Evolutionary conservation across 2,329 filamentous ascomycete species (phyloP), one percentile per base, ranked within the genome.

Genomic region (Fusarium succisae): DNA sequence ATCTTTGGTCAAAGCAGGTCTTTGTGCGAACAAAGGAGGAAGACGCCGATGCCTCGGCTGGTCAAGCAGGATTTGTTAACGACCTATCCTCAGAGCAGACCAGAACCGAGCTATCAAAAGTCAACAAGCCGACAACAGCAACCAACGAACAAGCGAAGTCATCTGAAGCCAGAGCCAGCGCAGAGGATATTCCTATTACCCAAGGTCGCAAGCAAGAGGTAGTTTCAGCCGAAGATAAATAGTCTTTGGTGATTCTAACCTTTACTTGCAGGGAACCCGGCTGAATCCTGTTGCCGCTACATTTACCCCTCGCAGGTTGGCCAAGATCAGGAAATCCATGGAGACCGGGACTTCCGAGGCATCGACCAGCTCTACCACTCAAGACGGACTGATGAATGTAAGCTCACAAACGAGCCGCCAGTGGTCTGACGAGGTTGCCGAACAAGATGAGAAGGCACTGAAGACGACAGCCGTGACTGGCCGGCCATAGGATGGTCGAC

Each of bases 1-100:
- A 89, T 59, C 81, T 93, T 38, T 93, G 91, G 91, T 88, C 88
- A 8, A 91, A 90, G 76, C 90, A 92, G 76, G 84, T 88, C 24
- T 89, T 89, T 75, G 80, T 87, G 45, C 86, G 85, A 66, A 82
- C 87, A 2, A 87, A 87, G 68, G 85, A 87, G 39, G 70, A 77
- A 55, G 69, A 74, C 48, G 74, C 80, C 48, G 62, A 73, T 18
- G 54, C 45, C n/a, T 78, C 72, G 24, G 41, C 60, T 58, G 71
- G 73, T 20, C 73, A 79, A 66, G 69, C 71, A 45, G 78, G 76
- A 57, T 69, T 83, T 50, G 77, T 83, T 54, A 84, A 84, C 50
- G 82, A 84, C 68, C 60, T 85, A 57, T 82, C 80, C 22, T 78
- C 80, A 13, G 82, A 84, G 47, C 77, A 79, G 38, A 80, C 82